Percentiles rank a stretch among this genome's conserved stretches.
These are phyloP conservation scores for Parmelia sp. DNA, from an alignment of 495 filamentous ascomycete species.

Conservation along the genomic window DNA sequence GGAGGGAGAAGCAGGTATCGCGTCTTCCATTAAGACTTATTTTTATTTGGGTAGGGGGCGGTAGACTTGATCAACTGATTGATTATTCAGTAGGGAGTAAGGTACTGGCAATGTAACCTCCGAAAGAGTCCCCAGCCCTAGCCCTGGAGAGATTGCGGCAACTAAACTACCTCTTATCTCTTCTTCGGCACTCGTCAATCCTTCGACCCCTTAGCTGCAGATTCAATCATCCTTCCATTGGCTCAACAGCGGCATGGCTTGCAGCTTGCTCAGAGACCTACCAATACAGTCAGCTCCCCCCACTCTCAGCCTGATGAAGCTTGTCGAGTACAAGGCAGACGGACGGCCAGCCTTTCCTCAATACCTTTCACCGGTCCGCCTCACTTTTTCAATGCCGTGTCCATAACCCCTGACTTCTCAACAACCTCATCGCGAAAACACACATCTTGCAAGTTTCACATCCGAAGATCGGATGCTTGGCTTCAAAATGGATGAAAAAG, in stretches of 20 bases:
- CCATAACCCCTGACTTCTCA: background rate
- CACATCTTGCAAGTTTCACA: background rate
- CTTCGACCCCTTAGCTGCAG: background rate
- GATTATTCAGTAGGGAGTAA: background rate
- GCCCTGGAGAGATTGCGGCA: background rate
- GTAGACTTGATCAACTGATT: too few species aligned
- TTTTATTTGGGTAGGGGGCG: too few species aligned
- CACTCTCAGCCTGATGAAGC: background rate
- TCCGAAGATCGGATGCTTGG: background rate
- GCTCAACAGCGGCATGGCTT: background rate
- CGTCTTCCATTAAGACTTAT: too few species aligned
- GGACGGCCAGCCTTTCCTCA: background rate
- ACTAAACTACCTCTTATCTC: background rate
- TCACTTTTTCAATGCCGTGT: background rate
- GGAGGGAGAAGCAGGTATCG: too few species aligned
- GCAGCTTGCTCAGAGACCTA: background rate
- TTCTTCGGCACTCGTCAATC: background rate
- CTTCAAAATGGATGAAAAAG: conserved; percentile 1
- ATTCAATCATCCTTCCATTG: background rate
- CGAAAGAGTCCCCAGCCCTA: too few species aligned
- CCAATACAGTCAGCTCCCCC: background rate
- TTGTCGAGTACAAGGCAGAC: background rate
- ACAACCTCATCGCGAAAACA: background rate
- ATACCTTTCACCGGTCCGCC: background rate
- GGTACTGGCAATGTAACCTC: too few species aligned